Conservation (phyloP, 1,284 basidiomycete genomes). For the Sanguinoderma infundibulare region DNA sequence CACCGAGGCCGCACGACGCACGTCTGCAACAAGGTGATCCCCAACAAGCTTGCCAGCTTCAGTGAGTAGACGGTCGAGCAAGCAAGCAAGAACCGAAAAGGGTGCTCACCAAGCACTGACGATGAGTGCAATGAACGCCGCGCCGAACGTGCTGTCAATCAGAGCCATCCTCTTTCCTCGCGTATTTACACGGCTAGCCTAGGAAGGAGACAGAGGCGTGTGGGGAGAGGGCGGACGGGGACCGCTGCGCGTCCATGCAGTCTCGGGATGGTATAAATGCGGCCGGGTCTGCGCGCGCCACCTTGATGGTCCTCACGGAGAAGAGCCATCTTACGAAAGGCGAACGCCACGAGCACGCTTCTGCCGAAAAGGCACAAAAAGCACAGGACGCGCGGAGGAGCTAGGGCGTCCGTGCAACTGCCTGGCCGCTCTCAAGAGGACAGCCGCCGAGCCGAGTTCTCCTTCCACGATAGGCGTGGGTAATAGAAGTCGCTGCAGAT, state of each 20-base stretch:
- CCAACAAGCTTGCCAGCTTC: conserved; percentile 29
- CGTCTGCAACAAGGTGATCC: conserved; percentile 36
- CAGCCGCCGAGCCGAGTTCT: background rate
- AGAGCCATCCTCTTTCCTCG: conserved; percentile 14
- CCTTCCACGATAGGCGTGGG: background rate
- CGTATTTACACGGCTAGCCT: background rate
- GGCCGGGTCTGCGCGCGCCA: background rate
- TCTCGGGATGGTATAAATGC: conserved; percentile 1
- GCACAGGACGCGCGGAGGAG: background rate
- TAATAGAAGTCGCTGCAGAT: background rate
- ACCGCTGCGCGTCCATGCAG: conserved; percentile 1
- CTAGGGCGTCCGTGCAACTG: background rate
- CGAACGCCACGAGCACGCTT: background rate
- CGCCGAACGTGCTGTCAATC: conserved; percentile 32
- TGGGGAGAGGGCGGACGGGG: background rate
- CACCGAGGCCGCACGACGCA: conserved; percentile 3
- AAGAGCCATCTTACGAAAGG: background rate
- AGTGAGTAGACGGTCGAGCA: background rate
- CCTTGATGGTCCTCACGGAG: background rate
- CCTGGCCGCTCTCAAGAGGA: background rate
- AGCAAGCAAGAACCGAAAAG: background rate
- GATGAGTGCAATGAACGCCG: conserved; percentile 32
- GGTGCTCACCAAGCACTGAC: conserved; percentile 32
- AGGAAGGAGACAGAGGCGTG: background rate
- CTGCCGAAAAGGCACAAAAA: background rate